Evolutionary conservation across 345 rosid genomes (phyloP), one percentile per base, ranked within the genome.

Genomic region (Gossypium longicalyx): DNA sequence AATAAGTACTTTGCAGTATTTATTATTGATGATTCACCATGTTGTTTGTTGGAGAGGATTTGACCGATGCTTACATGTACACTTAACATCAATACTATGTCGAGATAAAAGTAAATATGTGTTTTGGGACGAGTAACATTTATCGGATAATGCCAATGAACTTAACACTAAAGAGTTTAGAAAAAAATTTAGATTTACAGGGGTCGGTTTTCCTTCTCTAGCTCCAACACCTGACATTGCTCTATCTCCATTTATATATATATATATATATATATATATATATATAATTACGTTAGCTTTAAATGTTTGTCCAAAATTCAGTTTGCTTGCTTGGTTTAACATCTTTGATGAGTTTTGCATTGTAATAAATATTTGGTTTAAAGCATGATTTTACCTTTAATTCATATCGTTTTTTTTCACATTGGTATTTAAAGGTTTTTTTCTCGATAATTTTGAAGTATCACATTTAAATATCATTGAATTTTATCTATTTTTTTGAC

Each of bases 41-140:
- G 98, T 66, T 92, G 98, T 83, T 94, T 97, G 3, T 83, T 94
- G 27, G 93, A 93, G 71, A 89, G 75, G 22, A 92, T 92, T 71
- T 73, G 94, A 63, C 97, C 97, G 13, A 91, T 97, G 9, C 81
- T 94, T 16, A 94, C 97, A 5, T 94, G 98, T 70, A 2, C 87
- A 12, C 98, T 94, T 97, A 0, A 93, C 92, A 58, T 94, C 94
- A 6, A 87, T 83, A 51, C 57, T 94, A 82, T 94, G 97, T 74
- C 73, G 78, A 49, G 94, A 94, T 75, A 78, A 97, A 82, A 94
- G 92, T 83, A 89, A 90, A 80, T 90, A 88, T 38, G 90, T 94
- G 80, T 94, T 94, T 60, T 94, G 98, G 98, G 97, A 92, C 15
- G 94, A 94, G 76, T 94, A 94, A 67, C 97, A 94, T 73, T 93